These are phyloP conservation scores for Phytopythium montanum DNA, from an alignment of 352 stramenopile genomes.

Conservation along the genomic window DNA sequence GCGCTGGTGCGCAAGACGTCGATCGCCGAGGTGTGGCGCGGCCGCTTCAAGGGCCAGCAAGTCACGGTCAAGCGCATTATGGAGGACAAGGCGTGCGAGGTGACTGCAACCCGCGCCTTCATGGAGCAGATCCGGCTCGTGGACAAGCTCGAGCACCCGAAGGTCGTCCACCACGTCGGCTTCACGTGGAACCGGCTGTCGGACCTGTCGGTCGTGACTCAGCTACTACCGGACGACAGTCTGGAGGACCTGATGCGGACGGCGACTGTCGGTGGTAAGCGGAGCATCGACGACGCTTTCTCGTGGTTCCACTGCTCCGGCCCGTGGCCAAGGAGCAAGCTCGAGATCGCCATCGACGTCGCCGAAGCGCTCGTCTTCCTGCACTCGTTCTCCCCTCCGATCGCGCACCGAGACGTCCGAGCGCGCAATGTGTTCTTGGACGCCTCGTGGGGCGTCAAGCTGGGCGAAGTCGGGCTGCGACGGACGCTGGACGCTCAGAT, in stretches of 20 bases:
- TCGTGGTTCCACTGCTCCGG: constrained; percentile 12
- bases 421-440: constrained; percentile 14
- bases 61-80: constrained; percentile 19
- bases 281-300: background rate
- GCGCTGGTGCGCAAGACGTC: constrained; percentile 10
- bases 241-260: constrained; percentile 12
- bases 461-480: constrained; percentile 3
- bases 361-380: constrained; percentile 39
- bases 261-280: background rate
- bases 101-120: constrained; percentile 12
- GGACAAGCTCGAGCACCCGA: constrained; percentile 17
- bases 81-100: constrained; percentile 19
- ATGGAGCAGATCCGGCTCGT: constrained; percentile 15
- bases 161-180: constrained; percentile 20
- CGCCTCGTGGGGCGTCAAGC: constrained; percentile 13
- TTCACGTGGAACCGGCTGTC: constrained; percentile 21
- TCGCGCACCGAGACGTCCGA: constrained; percentile 13
- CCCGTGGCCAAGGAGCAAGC: constrained; percentile 3
- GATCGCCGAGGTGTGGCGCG: constrained; percentile 12
- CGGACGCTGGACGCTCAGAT: constrained; percentile 12
- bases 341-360: constrained; percentile 30
- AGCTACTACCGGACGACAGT: constrained; percentile 20
- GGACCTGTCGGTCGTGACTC: constrained; percentile 20
- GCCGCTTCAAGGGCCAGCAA: constrained; percentile 2
- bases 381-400: constrained; percentile 16